Base-by-base conservation (phyloP, 441 rosid species). In the Euphorbia corollata region DNA sequence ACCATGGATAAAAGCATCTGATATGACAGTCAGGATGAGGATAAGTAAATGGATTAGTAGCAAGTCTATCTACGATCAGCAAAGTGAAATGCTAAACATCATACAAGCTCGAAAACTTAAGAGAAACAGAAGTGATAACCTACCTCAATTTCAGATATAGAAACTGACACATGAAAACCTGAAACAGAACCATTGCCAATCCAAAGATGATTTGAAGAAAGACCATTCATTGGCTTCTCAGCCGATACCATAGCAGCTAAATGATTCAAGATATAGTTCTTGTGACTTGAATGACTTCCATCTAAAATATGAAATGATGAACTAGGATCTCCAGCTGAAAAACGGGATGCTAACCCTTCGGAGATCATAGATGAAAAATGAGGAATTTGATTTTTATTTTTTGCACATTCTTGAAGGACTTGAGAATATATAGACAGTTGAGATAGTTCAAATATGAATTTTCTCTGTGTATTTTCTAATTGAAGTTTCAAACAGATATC, bases 121-220 rank as follows among this genome's bases (percentile, higher is more conserved):
- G 61, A 65, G 67, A 72, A 58, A 74, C 71, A 53, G 54, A 71
- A 58, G 61, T 55, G 61, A 72, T 30, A 6, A 69, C 75, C 65
- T 70, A 91, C 99, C 88, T 82, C 82, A 69, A 87, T 81, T 71
- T 91, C 97, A 72, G 92, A 79, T 57, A 89, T 78, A 50, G 97
- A 86, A 63, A 89, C 74, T 70, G 79, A 82, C 81, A 86, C 61
- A 64, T 89, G 86, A 71, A 86, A 81, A 72, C 96, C 97, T 56
- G 88, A 80, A 78, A 89, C 59, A 66, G 85, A 82, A 78, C 95
- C 92, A 65, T 59, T 70, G 65, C 99, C 99, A 58, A 73, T 75
- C 95, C 92, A 93, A 73, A 80, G 82, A 64, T 77, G 77, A 69
- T 74, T 74, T 48, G 73, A 69, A 30, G 70, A 74, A 76, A 78